phyloP scores from a whole-genome alignment of 768 basidiomycete species.

The Phylloporus scabripes region DNA sequence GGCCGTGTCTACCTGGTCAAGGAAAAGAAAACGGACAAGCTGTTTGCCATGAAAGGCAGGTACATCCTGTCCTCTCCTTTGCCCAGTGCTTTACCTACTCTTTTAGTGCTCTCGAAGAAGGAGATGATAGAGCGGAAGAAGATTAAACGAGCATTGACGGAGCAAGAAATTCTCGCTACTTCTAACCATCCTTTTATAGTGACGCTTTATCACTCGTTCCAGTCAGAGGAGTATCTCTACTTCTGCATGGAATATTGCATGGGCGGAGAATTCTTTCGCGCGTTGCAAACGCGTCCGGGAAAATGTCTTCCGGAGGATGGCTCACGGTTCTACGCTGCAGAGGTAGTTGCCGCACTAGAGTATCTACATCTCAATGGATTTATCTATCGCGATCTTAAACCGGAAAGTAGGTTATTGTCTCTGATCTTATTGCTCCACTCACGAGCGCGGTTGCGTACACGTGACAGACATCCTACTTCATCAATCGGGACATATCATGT shows the following conservation, averaged over 20 bases:
- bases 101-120: constrained; percentile 90
- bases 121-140: constrained; percentile 99
- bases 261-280: constrained; percentile 98
- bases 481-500: constrained; percentile 98
- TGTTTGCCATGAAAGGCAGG: constrained; percentile 99
- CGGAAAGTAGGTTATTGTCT: constrained; percentile 75
- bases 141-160: constrained; percentile 96
- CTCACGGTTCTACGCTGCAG: constrained; percentile 96
- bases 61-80: constrained; percentile 8
- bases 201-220: constrained; percentile 98
- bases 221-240: constrained; percentile 95
- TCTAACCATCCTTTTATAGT: constrained; percentile 99
- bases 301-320: constrained; percentile 96
- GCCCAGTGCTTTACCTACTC: constrained; percentile 18
- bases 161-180: constrained; percentile 97
- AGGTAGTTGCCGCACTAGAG: constrained; percentile 95
- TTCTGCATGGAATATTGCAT: constrained; percentile 99
- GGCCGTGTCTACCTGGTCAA: constrained; percentile 97
- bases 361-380: constrained; percentile 99
- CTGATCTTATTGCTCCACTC: constrained; percentile 8
- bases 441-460: neutral
- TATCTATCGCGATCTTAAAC: constrained; percentile 98
- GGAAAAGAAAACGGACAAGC: constrained; percentile 94
- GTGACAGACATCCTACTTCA: constrained; percentile 89
- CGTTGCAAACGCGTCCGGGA: constrained; percentile 91